A percentile compares a stretch with the other conserved stretches of the same genome.
Conservation (phyloP, 495 filamentous ascomycete genomes). For the Hypomontagnella submonticulosa region DNA sequence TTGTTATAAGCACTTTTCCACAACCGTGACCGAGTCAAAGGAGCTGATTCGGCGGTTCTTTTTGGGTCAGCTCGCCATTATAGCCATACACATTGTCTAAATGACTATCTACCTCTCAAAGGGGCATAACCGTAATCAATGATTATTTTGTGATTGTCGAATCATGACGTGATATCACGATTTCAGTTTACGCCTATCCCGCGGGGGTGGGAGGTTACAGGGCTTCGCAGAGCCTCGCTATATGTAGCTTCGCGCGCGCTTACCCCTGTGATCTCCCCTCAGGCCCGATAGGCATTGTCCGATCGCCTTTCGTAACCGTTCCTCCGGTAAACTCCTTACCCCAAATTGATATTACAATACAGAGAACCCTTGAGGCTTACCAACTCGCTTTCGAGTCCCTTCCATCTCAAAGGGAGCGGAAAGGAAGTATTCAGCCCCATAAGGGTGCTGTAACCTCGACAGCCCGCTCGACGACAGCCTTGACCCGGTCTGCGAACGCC, state of each 20-base stretch:
- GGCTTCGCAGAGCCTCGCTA: not conserved
- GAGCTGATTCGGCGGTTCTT: too few species aligned
- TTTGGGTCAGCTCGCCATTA: too few species aligned
- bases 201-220: not conserved
- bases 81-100: too few species aligned
- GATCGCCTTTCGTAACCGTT: not conserved
- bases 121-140: too few species aligned
- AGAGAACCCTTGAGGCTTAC: not conserved
- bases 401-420: not conserved
- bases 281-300: not conserved
- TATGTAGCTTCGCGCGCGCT: slow-evolving; percentile 4
- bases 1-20: too few species aligned
- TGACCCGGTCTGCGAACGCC: slow-evolving; percentile 80
- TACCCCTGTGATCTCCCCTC: not conserved
- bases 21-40: too few species aligned
- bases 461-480: slow-evolving; percentile 88
- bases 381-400: not conserved
- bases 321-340: not conserved
- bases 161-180: too few species aligned
- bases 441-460: slow-evolving; percentile 90
- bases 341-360: slow-evolving; percentile 9
- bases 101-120: too few species aligned
- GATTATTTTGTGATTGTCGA: too few species aligned
- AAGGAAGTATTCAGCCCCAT: slow-evolving; percentile 51
- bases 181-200: too few species aligned